Base-by-base conservation (phyloP, 345 rosid genomes). In the Moringa oleifera region DNA sequence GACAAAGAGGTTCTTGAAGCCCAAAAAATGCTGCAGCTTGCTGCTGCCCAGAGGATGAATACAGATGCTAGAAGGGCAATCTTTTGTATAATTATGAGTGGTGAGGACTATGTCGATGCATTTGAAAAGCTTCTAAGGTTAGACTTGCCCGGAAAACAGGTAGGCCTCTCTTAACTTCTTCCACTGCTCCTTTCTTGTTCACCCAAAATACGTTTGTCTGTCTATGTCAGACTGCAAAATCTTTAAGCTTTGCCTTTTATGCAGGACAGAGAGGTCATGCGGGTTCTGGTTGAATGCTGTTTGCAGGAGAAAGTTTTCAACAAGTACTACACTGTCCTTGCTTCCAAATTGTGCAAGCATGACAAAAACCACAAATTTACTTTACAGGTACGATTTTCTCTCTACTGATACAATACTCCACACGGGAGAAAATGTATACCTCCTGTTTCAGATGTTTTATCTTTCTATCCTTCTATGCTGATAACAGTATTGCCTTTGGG, bases 11-110 rank as follows among this genome's bases (percentile, higher is more conserved):
- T 77, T 62, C 62, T 69, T 18, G 99, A 90, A 68, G 94, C 96
- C 23, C 95, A 82, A 71, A 86, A 83, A 66, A 81, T 94, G 95
- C 85, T 94, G 70, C 83, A 86, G 80, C 96, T 90, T 79, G 99
- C 99, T 72, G 76, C 92, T 25, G 70, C 86, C 60, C 97, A 88
- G 76, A 85, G 97, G 72, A 94, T 94, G 96, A 94, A 83, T 56
- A 94, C 97, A 58, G 97, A 90, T 67, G 79, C 85, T 31, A 83
- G 99, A 70, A 90, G 78, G 67, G 99, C 97, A 37, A 85, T 90
- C 63, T 90, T 94, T 77, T 94, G 99, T 68, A 77, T 94, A 36
- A 81, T 94, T 77, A 88, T 94, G 96, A 93, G 90, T 20, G 87
- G 90, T 45, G 97, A 94, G 60, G 97, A 90, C 76, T 93, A 88